A percentile compares a stretch with the other conserved stretches of the same genome.
Conservation (phyloP, 106 monocot species). For the Chionographis japonica region DNA sequence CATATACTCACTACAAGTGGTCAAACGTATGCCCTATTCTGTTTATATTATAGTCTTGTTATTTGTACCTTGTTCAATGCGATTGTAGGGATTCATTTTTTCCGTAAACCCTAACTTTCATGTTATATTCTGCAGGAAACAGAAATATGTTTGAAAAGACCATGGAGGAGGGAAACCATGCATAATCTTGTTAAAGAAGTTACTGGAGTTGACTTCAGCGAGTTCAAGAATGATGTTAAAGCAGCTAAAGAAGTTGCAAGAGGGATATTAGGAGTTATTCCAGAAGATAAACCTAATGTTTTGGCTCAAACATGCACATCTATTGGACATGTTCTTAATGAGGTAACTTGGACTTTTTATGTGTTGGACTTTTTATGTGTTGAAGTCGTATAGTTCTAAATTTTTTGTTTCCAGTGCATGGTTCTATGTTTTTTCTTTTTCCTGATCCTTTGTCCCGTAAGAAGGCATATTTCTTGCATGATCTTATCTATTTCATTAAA, state of each 20-base stretch:
- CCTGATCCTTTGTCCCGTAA: too few relatives aligned
- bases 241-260: constrained; percentile 66
- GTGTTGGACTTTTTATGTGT: background rate
- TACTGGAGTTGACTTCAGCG: constrained; percentile 70
- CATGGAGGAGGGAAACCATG: constrained; percentile 97
- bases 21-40: too few relatives aligned
- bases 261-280: constrained; percentile 22
- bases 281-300: constrained; percentile 31
- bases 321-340: constrained; percentile 87
- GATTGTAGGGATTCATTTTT: background rate
- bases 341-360: constrained; percentile 33
- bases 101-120: background rate
- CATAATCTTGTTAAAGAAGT: constrained; percentile 92
- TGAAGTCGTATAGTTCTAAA: background rate
- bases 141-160: constrained; percentile 68
- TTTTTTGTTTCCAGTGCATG: background rate
- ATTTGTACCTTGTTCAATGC: too few relatives aligned
- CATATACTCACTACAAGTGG: too few relatives aligned
- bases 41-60: too few relatives aligned
- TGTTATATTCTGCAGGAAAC: constrained; percentile 50
- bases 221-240: constrained; percentile 50
- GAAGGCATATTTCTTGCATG: too few relatives aligned
- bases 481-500: too few relatives aligned
- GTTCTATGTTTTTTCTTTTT: too few relatives aligned
- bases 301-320: constrained; percentile 50